Base-by-base conservation (phyloP, 805 yeast species). In the Kazachstania martiniae region DNA sequence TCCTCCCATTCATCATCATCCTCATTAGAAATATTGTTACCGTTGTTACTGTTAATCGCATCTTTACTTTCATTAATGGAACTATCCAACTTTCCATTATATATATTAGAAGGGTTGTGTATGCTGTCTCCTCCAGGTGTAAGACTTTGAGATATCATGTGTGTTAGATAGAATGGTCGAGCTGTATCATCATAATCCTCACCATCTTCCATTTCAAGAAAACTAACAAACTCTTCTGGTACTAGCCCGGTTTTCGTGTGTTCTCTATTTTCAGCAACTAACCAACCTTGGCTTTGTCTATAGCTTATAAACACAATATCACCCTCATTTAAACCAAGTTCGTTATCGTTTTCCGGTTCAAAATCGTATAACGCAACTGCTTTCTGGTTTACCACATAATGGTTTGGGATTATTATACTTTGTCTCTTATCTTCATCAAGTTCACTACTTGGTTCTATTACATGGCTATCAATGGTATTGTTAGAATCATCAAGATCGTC, bases 201-300 rank as follows among this genome's bases (percentile, higher is more conserved):
- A 4, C 46, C 51, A 3, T 44, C 48, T 12, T 38, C 44, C 12
- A 36, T 31, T 12, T 40, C 44, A 13, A 62, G 22, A 28, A 68
- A 51, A 32, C 82, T 79, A 19, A 91, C 95, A 48, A 87, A 91
- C 47, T 83, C 95, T 48, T 87, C 94, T 1, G 98, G 98, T 5
- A 91, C 94, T 32, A 91, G 69, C 2, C 98, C 98, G 9, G 93
- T 82, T 40, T 45, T 45, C 1, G 54, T 46, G 13, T 52, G 43
- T 14, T 39, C 43, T 15, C 44, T 87, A 39, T 49, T 49, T 44
- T 73, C 76, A 0, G 96, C 97, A 32, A 91, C 96, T 3, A 91
- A 68, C 99, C 98, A 91, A 6, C 99, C 99, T 54, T 89, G 96
- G 17, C 97, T 97, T 54, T 89, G 95, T 36, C 93, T 73, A 55